A percentile compares a stretch with the other conserved stretches of the same genome.
phyloP scores from a whole-genome alignment of 2,329 filamentous ascomycete species.

The Penicillium oxalicum region DNA sequence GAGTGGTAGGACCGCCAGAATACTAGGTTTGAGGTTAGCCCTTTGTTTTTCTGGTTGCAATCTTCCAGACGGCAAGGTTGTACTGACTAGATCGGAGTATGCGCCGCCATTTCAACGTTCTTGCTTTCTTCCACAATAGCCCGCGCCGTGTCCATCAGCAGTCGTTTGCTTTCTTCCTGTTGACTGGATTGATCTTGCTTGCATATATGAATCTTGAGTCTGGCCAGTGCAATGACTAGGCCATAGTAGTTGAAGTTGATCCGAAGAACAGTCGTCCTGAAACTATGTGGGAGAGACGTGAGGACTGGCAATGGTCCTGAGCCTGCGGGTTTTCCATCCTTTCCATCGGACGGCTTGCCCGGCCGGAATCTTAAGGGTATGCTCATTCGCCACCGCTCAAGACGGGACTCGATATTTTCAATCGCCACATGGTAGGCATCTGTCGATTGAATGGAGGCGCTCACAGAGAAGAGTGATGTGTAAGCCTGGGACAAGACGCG shows the following conservation, averaged over 20 bases:
- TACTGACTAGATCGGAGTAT: slow-evolving; percentile 31
- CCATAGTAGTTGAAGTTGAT: slow-evolving; percentile 30
- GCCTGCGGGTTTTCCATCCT: too few relatives aligned
- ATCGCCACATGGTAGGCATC: not conserved
- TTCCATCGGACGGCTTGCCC: not conserved
- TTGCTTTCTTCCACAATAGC: slow-evolving; percentile 29
- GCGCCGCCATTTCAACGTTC: slow-evolving; percentile 30
- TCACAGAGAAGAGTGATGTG: not conserved
- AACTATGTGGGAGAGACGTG: too few relatives aligned
- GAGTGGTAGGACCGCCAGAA: slow-evolving; percentile 30
- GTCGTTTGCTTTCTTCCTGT: slow-evolving; percentile 16
- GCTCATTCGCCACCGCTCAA: not conserved
- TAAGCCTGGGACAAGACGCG: not conserved
- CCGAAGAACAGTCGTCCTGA: slow-evolving; percentile 20
- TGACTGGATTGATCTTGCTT: not conserved
- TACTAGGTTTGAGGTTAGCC: slow-evolving; percentile 19
- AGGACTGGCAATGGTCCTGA: too few relatives aligned
- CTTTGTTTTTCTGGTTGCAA: not conserved
- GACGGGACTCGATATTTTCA: not conserved
- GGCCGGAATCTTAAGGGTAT: not conserved
- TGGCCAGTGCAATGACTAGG: slow-evolving; percentile 27
- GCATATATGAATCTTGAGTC: slow-evolving; percentile 25
- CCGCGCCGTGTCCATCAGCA: slow-evolving; percentile 30
- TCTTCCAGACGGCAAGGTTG: not conserved
- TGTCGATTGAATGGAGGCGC: not conserved